Evolutionary conservation across 345 rosid species (phyloP), one percentile per base, ranked within the genome.

Genomic region (Gossypium sturtianum): DNA sequence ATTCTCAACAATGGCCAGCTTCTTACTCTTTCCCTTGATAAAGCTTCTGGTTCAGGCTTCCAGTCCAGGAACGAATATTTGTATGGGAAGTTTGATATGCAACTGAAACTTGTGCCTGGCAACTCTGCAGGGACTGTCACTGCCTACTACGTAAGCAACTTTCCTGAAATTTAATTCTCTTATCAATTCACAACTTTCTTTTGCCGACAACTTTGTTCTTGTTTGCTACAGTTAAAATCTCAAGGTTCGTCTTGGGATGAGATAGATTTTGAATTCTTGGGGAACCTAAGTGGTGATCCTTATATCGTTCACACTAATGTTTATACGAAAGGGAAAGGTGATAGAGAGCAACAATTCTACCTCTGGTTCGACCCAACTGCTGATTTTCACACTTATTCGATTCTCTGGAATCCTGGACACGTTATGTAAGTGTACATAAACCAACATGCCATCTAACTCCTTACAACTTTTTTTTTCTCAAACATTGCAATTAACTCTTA

Each of bases 381-480:
- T n/a, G 83, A 82, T 71, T 88, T 86, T 68, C 89, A 88, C 78
- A 86, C 89, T 7, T 88, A 88, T 44, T 77, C 89, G 10, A 71
- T 84, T 6, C 86, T 86, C 12, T 86, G 92, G 90, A 88, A 88
- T 47, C 84, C 86, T 2, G 71, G 72, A 0, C 80, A 66, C 13
- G 79, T 86, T 11, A 58, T 82, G 92, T 88, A 76, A 72, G 85
- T 45, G 58, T 6, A 27, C 1, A 61, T 10, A 23, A 8, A 47
- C 3, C 22, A 27, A 20, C 54, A 43, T 73, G n/a, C 7, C 7
- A 22, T 23, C 71, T 34, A 34, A 34, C 41, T 34, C 41, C 7
- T 34, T 5, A 5, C 41, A 5, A 34, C 41, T 34, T 34, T 34
- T 34, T 34, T 34, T 34, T 19, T 34, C 48, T 29, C 20, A 64